phyloP scores from a whole-genome alignment of 257 asterid species.

The Paraleonurus japonicus region DNA sequence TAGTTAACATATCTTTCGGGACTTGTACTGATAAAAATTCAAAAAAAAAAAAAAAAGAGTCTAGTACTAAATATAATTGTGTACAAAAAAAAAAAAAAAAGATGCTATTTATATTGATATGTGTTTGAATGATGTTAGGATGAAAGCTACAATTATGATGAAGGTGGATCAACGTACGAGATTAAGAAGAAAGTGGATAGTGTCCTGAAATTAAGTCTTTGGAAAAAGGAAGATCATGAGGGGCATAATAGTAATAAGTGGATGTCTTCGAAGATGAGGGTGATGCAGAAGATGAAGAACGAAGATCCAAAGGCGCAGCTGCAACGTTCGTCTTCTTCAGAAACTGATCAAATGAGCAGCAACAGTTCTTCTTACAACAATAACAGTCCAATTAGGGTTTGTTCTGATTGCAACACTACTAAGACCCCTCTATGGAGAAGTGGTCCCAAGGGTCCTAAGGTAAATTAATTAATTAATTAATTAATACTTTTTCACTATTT shows the following conservation, averaged over 20 bases:
- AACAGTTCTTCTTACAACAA: constrained; percentile 49
- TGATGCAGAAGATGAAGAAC: constrained; percentile 54
- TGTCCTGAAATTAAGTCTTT: constrained; percentile 43
- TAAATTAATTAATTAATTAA: constrained; percentile 10
- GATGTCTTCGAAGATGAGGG: constrained; percentile 72
- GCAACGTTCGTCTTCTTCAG: constrained; percentile 40
- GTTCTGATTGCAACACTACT: constrained; percentile 89
- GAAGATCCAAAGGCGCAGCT: constrained; percentile 31
- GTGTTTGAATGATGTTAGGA: constrained; percentile 30
- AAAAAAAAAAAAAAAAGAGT: too few species aligned
- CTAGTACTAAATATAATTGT: too few species aligned
- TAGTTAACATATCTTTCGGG: too few species aligned
- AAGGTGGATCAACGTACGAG: constrained; percentile 38
- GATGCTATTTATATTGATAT: too few species aligned
- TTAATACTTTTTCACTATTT: too few species aligned
- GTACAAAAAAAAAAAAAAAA: too few species aligned
- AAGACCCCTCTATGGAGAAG: constrained; percentile 99
- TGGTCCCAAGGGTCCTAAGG: constrained; percentile 99
- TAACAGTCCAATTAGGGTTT: constrained; percentile 82
- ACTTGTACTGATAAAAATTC: too few species aligned
- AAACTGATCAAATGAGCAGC: constrained; percentile 52
- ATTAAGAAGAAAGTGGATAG: constrained; percentile 34
- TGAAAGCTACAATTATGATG: constrained; percentile 18
- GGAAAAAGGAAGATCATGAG: constrained; percentile 38
- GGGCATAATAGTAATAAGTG: constrained; percentile 24